Evolutionary conservation across 2,329 filamentous ascomycete genomes (phyloP).

Genomic region (Colletotrichum brevisporum): DNA sequence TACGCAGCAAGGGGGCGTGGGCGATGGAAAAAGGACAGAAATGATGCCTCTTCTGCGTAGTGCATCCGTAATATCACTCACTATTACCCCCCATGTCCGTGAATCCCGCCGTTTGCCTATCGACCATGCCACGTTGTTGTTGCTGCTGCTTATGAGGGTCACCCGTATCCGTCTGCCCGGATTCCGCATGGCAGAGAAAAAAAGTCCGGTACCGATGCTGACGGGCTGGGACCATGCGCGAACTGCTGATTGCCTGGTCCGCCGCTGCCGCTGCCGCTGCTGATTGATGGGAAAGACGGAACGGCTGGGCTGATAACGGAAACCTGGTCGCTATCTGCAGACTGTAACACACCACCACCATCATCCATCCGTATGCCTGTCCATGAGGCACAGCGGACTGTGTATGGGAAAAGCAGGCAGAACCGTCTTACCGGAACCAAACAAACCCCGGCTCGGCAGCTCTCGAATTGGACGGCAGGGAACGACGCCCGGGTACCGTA

Average conservation of each 20-base stretch:
- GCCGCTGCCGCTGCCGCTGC: slow-evolving; percentile 1
- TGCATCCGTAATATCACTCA: no score
- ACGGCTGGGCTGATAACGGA: no score
- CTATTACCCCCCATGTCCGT: slow-evolving; percentile 5
- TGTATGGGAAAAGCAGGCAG: no score
- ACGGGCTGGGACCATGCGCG: not conserved
- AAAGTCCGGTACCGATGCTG: slow-evolving; percentile 18
- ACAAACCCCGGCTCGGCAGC: slow-evolving; percentile 3
- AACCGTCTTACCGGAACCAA: slow-evolving; percentile 7
- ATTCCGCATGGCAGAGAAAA: slow-evolving; percentile 1
- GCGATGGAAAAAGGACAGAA: not conserved
- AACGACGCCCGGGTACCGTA: slow-evolving; percentile 12
- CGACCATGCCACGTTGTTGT: not conserved
- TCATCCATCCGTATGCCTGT: no score
- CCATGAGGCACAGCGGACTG: no score
- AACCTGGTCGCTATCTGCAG: no score
- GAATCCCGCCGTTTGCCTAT: slow-evolving; percentile 7
- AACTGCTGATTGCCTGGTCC: not conserved
- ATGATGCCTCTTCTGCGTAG: no score
- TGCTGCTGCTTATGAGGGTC: not conserved
- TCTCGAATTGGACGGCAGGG: not conserved
- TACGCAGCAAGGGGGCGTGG: not conserved
- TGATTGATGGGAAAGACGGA: no score
- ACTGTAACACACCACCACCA: no score
- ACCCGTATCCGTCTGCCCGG: slow-evolving; percentile 10